Evolutionary conservation across 345 rosid genomes (phyloP).

Genomic region (Aquilaria malaccensis): DNA sequence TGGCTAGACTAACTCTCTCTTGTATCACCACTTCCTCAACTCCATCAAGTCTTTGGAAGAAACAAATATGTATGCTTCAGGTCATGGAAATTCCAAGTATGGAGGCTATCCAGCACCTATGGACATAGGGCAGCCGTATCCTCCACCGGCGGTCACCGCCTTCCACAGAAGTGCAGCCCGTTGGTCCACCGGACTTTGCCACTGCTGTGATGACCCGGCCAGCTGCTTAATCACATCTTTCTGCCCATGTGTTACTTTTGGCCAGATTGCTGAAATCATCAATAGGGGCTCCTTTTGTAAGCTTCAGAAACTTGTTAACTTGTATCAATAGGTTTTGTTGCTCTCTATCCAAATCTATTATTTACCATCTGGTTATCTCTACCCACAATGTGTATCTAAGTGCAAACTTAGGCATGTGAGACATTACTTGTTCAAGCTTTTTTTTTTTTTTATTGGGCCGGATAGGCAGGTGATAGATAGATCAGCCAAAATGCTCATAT

Average conservation of each 20-base stretch:
- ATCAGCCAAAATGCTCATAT: too few relatives aligned
- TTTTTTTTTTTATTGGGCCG: too few relatives aligned
- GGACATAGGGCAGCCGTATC: conserved; percentile 22
- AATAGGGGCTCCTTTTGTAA: conserved; percentile 34
- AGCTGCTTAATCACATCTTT: conserved; percentile 33
- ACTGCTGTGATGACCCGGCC: conserved; percentile 39
- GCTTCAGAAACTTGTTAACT: conserved; percentile 1
- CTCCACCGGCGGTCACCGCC: conserved; percentile 8
- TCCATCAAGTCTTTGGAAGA: conserved; percentile 3
- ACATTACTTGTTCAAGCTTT: not conserved
- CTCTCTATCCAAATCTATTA: too few relatives aligned
- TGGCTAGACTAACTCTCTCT: not conserved
- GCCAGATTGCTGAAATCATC: conserved; percentile 39
- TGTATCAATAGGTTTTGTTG: too few relatives aligned
- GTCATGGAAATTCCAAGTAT: conserved; percentile 24
- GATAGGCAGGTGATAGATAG: too few relatives aligned
- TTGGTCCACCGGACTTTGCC: conserved; percentile 51
- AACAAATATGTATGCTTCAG: conserved; percentile 23
- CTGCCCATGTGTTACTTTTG: conserved; percentile 45
- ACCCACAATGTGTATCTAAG: too few relatives aligned
- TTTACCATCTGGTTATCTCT: too few relatives aligned
- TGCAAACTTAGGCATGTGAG: too few relatives aligned
- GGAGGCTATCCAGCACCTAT: conserved; percentile 23
- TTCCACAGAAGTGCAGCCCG: not conserved
- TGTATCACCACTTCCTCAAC: conserved; percentile 2